Base-by-base conservation (phyloP, 371 early-diverging fungal species). In the Apophysomyces elegans region DNA sequence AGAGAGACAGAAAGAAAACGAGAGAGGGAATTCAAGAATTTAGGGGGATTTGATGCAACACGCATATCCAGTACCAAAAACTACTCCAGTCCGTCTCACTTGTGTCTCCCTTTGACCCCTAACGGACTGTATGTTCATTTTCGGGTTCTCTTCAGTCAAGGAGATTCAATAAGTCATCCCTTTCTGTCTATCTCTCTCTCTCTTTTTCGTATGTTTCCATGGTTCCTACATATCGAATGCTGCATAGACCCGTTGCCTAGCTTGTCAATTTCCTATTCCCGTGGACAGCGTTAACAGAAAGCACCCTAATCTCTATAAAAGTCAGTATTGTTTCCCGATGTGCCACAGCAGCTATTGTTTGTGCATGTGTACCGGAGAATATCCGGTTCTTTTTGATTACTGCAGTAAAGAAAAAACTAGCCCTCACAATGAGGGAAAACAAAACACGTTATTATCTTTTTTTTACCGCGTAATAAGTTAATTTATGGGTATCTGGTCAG, bases 291-390 rank as follows among this genome's bases (percentile, higher is more conserved):
- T 43, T 1, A 14, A 43, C 5, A 43, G 32, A 2, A 26, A 26
- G 32, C 32, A 26, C 32, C 14, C 43, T 43, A 43, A 12, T 43
- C 43, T 43, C 14, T 43, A 43, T 14, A 45, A 26, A 13, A 41
- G 13, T 41, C 11, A 13, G 13, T 13, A 41, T 41, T 13, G 41
- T 41, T 41, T 41, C 16, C 54, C 54, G 21, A 50, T 50, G 54
- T 50, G 21, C 21, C 54, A 50, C 54, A 50, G 21, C 54, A 18
- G 54, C 54, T 26, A 50, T 50, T 50, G 54, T 50, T 50, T 50
- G 54, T 21, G 54, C 54, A 50, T n/a, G 21, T 50, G 54, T 50
- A 11, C 54, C 21, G 54, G 54, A 50, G 21, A 18, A 21, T 21
- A 16, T 21, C 21, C 21, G 21, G 9, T 50, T 50, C 21, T 5